A percentile compares a stretch with the other conserved stretches of the same genome.
Conservation (phyloP, 768 basidiomycete species). For the Tephrocybe sp. region DNA sequence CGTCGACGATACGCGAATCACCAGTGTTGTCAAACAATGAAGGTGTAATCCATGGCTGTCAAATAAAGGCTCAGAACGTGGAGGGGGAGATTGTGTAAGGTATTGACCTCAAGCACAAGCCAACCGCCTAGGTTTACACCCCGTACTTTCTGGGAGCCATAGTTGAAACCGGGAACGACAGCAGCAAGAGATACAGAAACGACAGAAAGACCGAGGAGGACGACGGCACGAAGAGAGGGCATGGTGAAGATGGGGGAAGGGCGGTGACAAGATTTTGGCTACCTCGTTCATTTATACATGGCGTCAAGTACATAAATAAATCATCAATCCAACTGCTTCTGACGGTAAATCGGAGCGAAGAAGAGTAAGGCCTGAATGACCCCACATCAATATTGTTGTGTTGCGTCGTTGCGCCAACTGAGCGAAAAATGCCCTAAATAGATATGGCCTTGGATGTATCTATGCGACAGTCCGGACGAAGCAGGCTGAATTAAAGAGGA, state of each 20-base stretch:
- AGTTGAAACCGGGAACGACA: conserved; percentile 62
- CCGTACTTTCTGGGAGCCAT: conserved; percentile 71
- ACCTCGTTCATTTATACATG: conserved; percentile 12
- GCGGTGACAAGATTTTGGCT: conserved; percentile 2
- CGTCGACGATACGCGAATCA: conserved; percentile 62
- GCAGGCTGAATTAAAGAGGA: not conserved
- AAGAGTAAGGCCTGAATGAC: not conserved
- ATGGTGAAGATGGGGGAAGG: conserved; percentile 7
- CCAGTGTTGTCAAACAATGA: conserved; percentile 72
- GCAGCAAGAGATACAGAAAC: conserved; percentile 29
- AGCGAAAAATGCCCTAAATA: not conserved
- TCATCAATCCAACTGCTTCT: conserved; percentile 24
- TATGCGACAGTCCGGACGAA: not conserved
- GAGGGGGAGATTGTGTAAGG: not conserved
- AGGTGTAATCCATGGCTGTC: conserved; percentile 77
- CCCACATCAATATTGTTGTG: conserved; percentile 7
- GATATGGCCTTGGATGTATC: not conserved
- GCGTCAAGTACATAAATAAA: conserved; percentile 6
- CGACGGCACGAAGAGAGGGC: conserved; percentile 17
- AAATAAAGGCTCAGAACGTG: conserved; percentile 11
- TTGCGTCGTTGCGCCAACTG: not conserved
- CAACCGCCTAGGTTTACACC: conserved; percentile 80
- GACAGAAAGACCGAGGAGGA: conserved; percentile 27
- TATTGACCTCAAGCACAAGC: conserved; percentile 46
- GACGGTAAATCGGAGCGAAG: conserved; percentile 18